Percentiles rank a stretch among this genome's conserved stretches.
Conservation (phyloP, 768 basidiomycete genomes). For the Rhodotorula paludigena region DNA sequence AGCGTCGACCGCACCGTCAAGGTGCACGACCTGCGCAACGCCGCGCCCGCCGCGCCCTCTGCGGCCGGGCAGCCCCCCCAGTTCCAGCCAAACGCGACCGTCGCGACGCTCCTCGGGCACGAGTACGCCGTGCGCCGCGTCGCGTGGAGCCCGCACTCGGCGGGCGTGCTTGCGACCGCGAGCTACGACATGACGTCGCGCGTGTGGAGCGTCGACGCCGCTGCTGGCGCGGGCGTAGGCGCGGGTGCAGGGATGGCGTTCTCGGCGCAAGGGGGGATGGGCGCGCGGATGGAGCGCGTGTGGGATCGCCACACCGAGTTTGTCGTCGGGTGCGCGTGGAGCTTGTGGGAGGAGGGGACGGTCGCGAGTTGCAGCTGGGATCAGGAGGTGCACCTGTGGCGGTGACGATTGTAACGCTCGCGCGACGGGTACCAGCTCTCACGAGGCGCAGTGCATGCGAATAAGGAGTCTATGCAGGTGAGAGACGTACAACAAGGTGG, state of each 20-base stretch:
- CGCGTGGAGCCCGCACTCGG: slow-evolving; percentile 58
- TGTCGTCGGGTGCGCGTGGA: slow-evolving; percentile 86
- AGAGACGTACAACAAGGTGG: neutral
- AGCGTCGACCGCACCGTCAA: slow-evolving; percentile 72
- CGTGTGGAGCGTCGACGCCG: slow-evolving; percentile 58
- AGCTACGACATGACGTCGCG: slow-evolving; percentile 96
- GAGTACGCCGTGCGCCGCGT: slow-evolving; percentile 86
- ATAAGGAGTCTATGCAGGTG: no score
- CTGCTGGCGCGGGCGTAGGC: neutral
- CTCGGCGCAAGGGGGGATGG: slow-evolving; percentile 50
- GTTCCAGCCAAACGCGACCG: slow-evolving; percentile 24
- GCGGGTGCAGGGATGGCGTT: slow-evolving; percentile 13
- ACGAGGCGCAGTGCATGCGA: neutral
- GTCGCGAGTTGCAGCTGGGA: slow-evolving; percentile 93
- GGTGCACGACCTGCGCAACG: slow-evolving; percentile 85
- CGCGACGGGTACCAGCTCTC: neutral
- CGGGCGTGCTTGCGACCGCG: slow-evolving; percentile 51
- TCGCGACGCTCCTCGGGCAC: slow-evolving; percentile 64
- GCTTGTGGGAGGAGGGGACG: slow-evolving; percentile 79
- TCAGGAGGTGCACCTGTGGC: slow-evolving; percentile 68
- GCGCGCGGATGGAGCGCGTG: slow-evolving; percentile 58
- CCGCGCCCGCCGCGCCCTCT: slow-evolving; percentile 55
- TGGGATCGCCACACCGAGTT: slow-evolving; percentile 92
- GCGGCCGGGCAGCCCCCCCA: slow-evolving; percentile 51
- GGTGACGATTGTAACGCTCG: neutral